Percentiles rank a stretch among this genome's conserved stretches.
Conservation (phyloP, 1,284 basidiomycete genomes). For the Pyrrhoderma lamaoense region DNA sequence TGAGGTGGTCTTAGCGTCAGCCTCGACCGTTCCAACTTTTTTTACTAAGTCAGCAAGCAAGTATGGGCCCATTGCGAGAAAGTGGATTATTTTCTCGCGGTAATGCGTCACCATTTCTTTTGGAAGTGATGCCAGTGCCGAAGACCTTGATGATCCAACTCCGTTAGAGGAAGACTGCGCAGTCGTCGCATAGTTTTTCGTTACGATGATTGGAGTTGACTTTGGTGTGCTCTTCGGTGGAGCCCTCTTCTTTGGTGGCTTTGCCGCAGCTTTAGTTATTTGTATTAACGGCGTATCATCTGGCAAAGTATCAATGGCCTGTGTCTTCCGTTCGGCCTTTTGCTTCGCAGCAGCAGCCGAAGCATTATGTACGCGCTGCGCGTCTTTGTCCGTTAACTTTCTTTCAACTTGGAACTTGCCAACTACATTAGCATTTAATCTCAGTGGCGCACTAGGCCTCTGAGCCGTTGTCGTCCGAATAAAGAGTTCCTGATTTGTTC, state of each 20-base stretch:
- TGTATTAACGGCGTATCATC: no score
- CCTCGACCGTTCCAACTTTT: slow-evolving; percentile 21
- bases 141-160: slow-evolving; percentile 11
- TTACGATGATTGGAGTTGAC: slow-evolving; percentile 7
- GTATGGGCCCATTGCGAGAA: slow-evolving; percentile 15
- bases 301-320: slow-evolving; percentile 40
- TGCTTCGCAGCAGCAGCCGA: slow-evolving; percentile 50
- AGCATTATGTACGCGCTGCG: slow-evolving; percentile 48
- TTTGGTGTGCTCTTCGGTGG: slow-evolving; percentile 24
- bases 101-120: slow-evolving; percentile 5
- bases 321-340: slow-evolving; percentile 44
- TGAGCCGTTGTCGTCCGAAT: slow-evolving; percentile 48
- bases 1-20: slow-evolving; percentile 16
- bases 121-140: neutral
- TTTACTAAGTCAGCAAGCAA: slow-evolving; percentile 17
- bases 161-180: no score
- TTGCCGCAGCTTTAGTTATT: slow-evolving; percentile 15
- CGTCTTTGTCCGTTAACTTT: slow-evolving; percentile 44
- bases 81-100: slow-evolving; percentile 18
- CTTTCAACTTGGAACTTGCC: slow-evolving; percentile 60
- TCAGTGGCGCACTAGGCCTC: slow-evolving; percentile 55
- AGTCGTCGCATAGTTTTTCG: slow-evolving; percentile 21
- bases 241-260: slow-evolving; percentile 24
- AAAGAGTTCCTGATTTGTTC: slow-evolving; percentile 59
- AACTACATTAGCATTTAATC: slow-evolving; percentile 61